These are phyloP conservation scores for Arthrinium phaeospermum DNA, from an alignment of 2,329 filamentous ascomycete genomes.

Conservation along the genomic window DNA sequence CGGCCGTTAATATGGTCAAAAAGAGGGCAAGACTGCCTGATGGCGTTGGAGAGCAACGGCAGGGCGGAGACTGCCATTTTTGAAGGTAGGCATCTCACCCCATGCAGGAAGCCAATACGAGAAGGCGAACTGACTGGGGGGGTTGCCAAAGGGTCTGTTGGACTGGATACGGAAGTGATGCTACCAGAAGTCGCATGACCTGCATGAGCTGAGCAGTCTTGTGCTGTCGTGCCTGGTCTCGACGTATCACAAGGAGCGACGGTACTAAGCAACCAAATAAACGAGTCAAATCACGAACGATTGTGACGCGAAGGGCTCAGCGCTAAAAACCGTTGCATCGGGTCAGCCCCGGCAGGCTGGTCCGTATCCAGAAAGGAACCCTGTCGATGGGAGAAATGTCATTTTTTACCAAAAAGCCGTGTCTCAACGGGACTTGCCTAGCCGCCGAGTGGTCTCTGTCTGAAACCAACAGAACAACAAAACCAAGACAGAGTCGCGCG, in stretches of 20 bases:
- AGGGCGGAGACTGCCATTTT: background rate
- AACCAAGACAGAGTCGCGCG: background rate
- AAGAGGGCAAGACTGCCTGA: background rate
- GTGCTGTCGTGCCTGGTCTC: background rate
- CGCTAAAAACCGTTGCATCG: background rate
- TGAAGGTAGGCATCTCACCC: background rate
- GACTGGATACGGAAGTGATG: background rate
- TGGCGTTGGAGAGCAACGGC: background rate
- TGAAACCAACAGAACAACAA: background rate
- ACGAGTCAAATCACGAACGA: background rate
- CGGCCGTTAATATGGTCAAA: background rate
- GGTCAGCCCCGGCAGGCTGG: background rate
- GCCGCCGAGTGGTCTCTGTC: background rate
- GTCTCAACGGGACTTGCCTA: background rate
- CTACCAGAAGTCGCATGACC: background rate
- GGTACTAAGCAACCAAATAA: background rate
- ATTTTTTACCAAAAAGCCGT: background rate
- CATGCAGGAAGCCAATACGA: background rate
- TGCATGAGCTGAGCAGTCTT: background rate
- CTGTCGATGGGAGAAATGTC: background rate
- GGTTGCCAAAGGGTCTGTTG: background rate
- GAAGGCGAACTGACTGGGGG: background rate
- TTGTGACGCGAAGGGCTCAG: background rate
- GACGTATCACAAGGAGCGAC: background rate
- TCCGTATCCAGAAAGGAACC: background rate